Percentiles rank a stretch among this genome's conserved stretches.
phyloP scores from a whole-genome alignment of 1,284 basidiomycete genomes.

The Tilletia indica region DNA sequence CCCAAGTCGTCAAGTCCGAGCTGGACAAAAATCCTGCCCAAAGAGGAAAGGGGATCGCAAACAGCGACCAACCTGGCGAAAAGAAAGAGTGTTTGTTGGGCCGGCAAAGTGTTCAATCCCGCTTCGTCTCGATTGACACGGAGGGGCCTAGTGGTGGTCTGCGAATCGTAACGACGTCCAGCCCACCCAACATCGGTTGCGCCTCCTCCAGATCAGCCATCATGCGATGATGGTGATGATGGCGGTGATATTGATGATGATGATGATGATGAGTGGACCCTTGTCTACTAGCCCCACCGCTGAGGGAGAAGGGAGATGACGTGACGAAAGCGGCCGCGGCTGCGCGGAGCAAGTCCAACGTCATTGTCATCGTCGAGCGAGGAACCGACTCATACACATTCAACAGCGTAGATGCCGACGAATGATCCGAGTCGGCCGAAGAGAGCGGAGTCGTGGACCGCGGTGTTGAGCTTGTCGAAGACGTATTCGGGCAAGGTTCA shows the following conservation, averaged over 20 bases:
- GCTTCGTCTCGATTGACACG: slow-evolving; percentile 3
- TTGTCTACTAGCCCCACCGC: neutral
- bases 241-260: neutral
- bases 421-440: neutral
- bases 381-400: neutral
- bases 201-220: slow-evolving; percentile 7
- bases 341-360: neutral
- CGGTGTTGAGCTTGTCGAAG: neutral
- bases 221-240: neutral
- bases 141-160: neutral
- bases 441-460: neutral
- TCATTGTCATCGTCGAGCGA: neutral
- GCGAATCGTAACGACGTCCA: neutral
- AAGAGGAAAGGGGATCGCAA: too few species aligned
- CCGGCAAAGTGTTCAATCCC: neutral
- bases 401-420: neutral
- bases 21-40: too few species aligned
- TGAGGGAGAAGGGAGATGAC: neutral
- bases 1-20: too few species aligned
- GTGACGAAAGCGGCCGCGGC: neutral
- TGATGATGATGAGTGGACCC: too few species aligned
- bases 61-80: too few species aligned
- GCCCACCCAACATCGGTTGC: neutral
- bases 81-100: too few species aligned
- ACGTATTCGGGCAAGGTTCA: too few species aligned